Percentiles rank a stretch among this genome's conserved stretches.
phyloP scores from a whole-genome alignment of 768 basidiomycete species.

The Amylocystis lapponica region DNA sequence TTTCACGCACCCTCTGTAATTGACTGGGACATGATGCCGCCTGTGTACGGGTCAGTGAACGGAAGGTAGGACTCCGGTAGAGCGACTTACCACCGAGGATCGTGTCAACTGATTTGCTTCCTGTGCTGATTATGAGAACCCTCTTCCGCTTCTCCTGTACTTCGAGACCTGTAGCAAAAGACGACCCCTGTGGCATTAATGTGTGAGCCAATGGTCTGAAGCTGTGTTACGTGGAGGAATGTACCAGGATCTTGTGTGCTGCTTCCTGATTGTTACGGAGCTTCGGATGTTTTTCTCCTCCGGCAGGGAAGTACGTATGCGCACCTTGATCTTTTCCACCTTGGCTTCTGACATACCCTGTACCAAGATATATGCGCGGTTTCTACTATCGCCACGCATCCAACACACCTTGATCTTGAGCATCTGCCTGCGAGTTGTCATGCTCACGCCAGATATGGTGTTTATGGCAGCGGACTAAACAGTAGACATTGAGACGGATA shows the following conservation, averaged over 20 bases:
- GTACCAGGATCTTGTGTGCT: conserved; percentile 78
- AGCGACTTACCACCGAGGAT: conserved; percentile 73
- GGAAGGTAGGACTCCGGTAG: neutral
- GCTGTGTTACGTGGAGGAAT: conserved; percentile 7
- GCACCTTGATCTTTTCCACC: conserved; percentile 92
- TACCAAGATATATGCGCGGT: no score
- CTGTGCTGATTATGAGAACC: conserved; percentile 83
- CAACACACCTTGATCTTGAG: conserved; percentile 82
- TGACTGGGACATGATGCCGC: conserved; percentile 88
- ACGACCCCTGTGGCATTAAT: conserved; percentile 86
- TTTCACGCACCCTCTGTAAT: conserved; percentile 72
- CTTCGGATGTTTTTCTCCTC: no score
- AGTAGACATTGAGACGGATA: conserved; percentile 6
- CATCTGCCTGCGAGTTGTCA: conserved; percentile 86
- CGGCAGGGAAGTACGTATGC: conserved; percentile 12
- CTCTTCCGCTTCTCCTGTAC: conserved; percentile 81
- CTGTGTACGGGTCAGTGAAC: conserved; percentile 31
- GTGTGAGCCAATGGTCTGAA: neutral
- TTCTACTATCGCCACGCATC: no score
- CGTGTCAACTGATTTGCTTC: conserved; percentile 85
- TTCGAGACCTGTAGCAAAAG: conserved; percentile 88
- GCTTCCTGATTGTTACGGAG: conserved; percentile 57
- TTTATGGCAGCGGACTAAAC: conserved; percentile 71
- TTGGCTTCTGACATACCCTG: conserved; percentile 96
- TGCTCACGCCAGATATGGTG: conserved; percentile 82